Conservation (phyloP, 495 filamentous ascomycete species). For the Podospora fimiseda region DNA sequence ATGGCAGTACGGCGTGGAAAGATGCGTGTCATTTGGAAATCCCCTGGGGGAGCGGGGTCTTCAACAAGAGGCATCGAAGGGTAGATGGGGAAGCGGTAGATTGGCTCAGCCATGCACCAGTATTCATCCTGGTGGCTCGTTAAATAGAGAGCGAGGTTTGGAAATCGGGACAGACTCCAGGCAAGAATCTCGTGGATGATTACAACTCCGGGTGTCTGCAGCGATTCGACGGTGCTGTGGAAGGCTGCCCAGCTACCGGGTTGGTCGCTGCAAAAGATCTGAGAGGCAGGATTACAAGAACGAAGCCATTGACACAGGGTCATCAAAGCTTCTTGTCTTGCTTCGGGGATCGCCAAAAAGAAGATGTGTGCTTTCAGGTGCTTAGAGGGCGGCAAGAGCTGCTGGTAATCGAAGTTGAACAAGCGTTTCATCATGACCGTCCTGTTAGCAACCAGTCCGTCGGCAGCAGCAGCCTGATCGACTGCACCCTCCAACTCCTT, state of each 20-base stretch:
- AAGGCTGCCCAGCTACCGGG: conserved; percentile 29
- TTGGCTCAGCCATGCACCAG: conserved; percentile 29
- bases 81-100: conserved; percentile 16
- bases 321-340: conserved; percentile 4
- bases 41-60: conserved; percentile 10
- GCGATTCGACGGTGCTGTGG: neutral
- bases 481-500: neutral
- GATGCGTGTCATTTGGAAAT: conserved; percentile 41
- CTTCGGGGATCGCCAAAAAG: conserved; percentile 27
- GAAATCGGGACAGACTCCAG: conserved; percentile 26
- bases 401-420: conserved; percentile 20
- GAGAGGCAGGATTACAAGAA: conserved; percentile 19
- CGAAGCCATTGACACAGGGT: conserved; percentile 25
- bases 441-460: neutral
- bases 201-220: conserved; percentile 18
- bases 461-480: neutral
- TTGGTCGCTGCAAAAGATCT: conserved; percentile 18
- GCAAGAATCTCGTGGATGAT: conserved; percentile 30
- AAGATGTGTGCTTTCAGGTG: conserved; percentile 12
- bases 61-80: conserved; percentile 14
- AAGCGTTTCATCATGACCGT: conserved; percentile 20
- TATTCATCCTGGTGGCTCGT: conserved; percentile 17
- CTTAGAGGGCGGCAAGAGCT: conserved; percentile 18
- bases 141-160: conserved; percentile 16
- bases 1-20: conserved; percentile 54